A percentile compares a stretch with the other conserved stretches of the same genome.
Conservation (phyloP, 768 basidiomycete species). For the Lactarius vividus region DNA sequence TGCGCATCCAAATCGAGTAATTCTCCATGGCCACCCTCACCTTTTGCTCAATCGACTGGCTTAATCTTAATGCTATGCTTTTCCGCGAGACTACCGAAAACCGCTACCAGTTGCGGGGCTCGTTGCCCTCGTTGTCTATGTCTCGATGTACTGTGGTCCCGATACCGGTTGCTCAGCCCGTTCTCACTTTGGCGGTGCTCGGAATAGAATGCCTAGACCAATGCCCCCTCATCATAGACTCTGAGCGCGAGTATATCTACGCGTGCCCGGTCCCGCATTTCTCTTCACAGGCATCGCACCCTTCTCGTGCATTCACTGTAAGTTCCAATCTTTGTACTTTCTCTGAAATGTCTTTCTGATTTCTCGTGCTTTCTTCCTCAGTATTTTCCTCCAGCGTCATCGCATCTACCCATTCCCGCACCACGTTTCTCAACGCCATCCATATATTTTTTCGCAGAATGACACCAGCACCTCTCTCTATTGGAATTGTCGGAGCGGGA, state of each 20-base stretch:
- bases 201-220: background rate
- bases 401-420: background rate
- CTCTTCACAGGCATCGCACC: conserved; percentile 1
- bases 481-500: conserved; percentile 26
- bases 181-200: conserved; percentile 9
- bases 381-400: background rate
- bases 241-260: conserved; percentile 11
- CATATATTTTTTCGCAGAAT: background rate
- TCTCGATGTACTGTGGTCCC: background rate
- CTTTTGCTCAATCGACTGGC: background rate
- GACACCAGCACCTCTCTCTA: background rate
- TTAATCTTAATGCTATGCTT: conserved; percentile 13
- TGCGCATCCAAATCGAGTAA: background rate
- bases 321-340: background rate
- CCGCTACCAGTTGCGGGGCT: background rate
- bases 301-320: background rate
- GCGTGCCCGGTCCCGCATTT: background rate
- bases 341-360: background rate
- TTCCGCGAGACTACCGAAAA: conserved; percentile 8
- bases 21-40: background rate
- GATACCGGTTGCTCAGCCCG: conserved; percentile 10
- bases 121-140: background rate
- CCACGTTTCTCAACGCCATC: background rate
- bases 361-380: background rate
- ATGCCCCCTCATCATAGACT: background rate